Evolutionary conservation across 1,284 basidiomycete species (phyloP), one percentile per base, ranked within the genome.

Genomic region (Trichosporon faecale): DNA sequence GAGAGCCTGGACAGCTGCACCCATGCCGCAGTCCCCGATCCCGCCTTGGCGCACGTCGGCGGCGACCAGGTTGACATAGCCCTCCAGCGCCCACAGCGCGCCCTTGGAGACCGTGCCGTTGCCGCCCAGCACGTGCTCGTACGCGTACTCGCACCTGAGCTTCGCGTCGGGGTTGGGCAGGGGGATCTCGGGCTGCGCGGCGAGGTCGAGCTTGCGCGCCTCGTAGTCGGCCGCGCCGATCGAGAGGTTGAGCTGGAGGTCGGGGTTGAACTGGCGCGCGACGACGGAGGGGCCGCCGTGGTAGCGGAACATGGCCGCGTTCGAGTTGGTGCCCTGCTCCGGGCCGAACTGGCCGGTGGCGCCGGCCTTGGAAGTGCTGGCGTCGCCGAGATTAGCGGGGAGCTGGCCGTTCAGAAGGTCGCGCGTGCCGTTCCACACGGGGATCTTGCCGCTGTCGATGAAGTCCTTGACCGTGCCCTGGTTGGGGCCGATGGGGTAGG

Each of bases 11-110:
- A 75, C 35, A 4, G 72, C 65, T 3, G 72, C 68, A 8, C 74
- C 74, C 68, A 75, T 70, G 23, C 74, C 74, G 29, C 74, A 75
- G 68, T 75, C 68, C n/a, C 74, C 74, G 27, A 75, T 75, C 2
- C 70, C 68, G 66, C 71, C 71, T 65, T 75, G 74, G 27, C 37
- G 23, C 25, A 75, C 69, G 49, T 75, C 72, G 29, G 68, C 74
- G 0, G 74, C 67, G 3, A 72, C 72, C 63, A 75, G 70, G 68
- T 72, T 66, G 64, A 75, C 72, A n/a, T 70, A 75, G 8, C 68
- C 72, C 46, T 75, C 74, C 21, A 75, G 67, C 11, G 74, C 74
- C 74, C 74, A 75, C 35, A 75, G 67, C 2, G 70, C 72, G 6
- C 72, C 74, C 35, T 61, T 65, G 18, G 71, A 21, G 0, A 57